Percentiles rank a stretch among this genome's conserved stretches.
Conservation (phyloP, 768 basidiomycete species). For the Holtermannia corniformis region DNA sequence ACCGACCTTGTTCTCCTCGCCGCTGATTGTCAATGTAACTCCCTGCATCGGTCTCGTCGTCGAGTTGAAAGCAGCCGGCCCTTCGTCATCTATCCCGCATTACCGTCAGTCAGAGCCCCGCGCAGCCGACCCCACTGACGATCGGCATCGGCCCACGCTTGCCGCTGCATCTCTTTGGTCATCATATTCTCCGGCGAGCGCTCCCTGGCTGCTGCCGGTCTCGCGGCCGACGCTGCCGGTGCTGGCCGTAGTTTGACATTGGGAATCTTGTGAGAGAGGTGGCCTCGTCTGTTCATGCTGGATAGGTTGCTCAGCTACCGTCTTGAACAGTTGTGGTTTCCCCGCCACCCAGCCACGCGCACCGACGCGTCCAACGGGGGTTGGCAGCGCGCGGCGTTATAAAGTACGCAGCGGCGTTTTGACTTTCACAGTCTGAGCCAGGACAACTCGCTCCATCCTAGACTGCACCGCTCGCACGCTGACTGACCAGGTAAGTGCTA, state of each 20-base stretch:
- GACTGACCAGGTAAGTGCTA: neutral
- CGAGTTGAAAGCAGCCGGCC: constrained; percentile 13
- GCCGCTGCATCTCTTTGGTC: constrained; percentile 25
- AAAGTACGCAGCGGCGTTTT: neutral
- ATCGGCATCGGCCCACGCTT: constrained; percentile 22
- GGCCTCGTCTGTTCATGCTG: constrained; percentile 37
- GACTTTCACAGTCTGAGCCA: too few relatives aligned
- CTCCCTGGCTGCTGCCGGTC: neutral
- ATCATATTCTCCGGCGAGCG: constrained; percentile 19
- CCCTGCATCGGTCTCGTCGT: constrained; percentile 20
- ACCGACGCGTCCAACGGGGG: too few relatives aligned
- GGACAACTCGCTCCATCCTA: too few relatives aligned
- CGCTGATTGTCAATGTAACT: constrained; percentile 27
- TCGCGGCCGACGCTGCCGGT: constrained; percentile 8
- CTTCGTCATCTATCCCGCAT: constrained; percentile 1
- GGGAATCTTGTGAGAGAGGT: constrained; percentile 40
- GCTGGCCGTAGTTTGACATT: constrained; percentile 43
- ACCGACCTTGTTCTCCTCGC: constrained; percentile 30
- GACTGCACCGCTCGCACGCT: too few relatives aligned
- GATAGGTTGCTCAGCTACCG: too few relatives aligned
- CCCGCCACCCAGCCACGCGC: too few relatives aligned
- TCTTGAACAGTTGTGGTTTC: too few relatives aligned
- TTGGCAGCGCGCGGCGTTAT: neutral
- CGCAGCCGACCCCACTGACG: constrained; percentile 15
- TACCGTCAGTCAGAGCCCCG: neutral